These are phyloP conservation scores for Chenopodium berlandieri DNA, from an alignment of 148 eudicot species.

Conservation along the genomic window DNA sequence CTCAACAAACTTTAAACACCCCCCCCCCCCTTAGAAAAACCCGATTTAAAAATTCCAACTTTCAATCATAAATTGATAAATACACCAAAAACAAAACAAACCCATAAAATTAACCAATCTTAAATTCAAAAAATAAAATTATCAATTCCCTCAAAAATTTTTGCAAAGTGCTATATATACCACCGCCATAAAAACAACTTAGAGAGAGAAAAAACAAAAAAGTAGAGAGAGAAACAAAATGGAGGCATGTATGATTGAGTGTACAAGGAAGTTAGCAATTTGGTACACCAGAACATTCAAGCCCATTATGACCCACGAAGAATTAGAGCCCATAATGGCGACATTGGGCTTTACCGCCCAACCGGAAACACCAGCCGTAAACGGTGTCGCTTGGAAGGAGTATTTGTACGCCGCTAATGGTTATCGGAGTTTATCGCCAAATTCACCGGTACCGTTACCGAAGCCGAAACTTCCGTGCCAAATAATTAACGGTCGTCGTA, in stretches of 20 bases:
- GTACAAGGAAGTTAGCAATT: slow-evolving; percentile 41
- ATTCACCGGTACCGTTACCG: neutral
- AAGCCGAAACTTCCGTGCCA: slow-evolving; percentile 33
- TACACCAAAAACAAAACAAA: no score
- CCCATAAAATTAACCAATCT: no score
- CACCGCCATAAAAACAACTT: no score
- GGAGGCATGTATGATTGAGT: slow-evolving; percentile 30
- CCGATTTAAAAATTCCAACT: no score
- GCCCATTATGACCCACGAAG: slow-evolving; percentile 55
- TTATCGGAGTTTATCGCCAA: neutral
- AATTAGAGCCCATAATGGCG: slow-evolving; percentile 52
- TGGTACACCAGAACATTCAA: slow-evolving; percentile 53
- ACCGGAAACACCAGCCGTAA: slow-evolving; percentile 14
- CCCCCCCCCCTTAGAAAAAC: no score
- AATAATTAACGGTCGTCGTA: slow-evolving; percentile 2
- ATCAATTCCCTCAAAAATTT: no score
- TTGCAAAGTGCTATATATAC: no score
- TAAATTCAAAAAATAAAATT: no score
- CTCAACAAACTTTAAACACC: no score
- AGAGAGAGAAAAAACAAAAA: neutral
- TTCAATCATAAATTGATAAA: no score
- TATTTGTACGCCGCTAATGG: slow-evolving; percentile 29
- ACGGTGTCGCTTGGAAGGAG: slow-evolving; percentile 46
- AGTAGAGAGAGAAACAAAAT: slow-evolving; percentile 10
- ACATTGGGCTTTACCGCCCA: slow-evolving; percentile 41